Conservation (phyloP, 768 basidiomycete genomes). For the Lactifluus hygrophoroides region DNA sequence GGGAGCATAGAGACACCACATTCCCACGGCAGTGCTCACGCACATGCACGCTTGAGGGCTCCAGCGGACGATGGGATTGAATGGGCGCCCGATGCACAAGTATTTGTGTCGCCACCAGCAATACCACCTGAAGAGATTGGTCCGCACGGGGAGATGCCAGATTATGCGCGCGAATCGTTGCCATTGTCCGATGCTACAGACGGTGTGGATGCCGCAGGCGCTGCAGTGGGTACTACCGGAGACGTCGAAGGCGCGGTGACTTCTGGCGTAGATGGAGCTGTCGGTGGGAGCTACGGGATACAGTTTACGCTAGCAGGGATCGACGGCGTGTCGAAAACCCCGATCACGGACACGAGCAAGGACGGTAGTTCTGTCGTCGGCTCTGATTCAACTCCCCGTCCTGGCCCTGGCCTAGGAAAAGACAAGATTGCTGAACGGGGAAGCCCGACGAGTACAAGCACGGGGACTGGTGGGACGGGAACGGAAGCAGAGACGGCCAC, state of each 20-base stretch:
- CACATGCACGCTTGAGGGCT: neutral
- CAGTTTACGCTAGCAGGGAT: neutral
- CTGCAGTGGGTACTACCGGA: conserved; percentile 14
- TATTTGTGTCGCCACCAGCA: conserved; percentile 8
- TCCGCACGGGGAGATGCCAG: conserved; percentile 36
- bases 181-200: conserved; percentile 1
- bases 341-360: neutral
- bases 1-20: conserved; percentile 3
- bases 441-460: neutral
- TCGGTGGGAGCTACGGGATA: conserved; percentile 3
- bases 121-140: conserved; percentile 32
- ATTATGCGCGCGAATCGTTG: conserved; percentile 25
- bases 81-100: conserved; percentile 45
- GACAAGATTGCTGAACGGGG: neutral
- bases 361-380: neutral
- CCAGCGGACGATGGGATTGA: conserved; percentile 35
- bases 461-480: neutral
- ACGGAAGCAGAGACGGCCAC: conserved; percentile 2
- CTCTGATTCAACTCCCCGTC: neutral
- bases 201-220: neutral
- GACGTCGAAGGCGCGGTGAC: neutral
- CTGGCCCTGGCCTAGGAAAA: neutral
- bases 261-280: neutral
- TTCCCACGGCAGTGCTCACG: neutral
- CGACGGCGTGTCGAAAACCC: neutral